phyloP scores from a whole-genome alignment of 306 rosid genomes.

The Calophaca sinica region DNA sequence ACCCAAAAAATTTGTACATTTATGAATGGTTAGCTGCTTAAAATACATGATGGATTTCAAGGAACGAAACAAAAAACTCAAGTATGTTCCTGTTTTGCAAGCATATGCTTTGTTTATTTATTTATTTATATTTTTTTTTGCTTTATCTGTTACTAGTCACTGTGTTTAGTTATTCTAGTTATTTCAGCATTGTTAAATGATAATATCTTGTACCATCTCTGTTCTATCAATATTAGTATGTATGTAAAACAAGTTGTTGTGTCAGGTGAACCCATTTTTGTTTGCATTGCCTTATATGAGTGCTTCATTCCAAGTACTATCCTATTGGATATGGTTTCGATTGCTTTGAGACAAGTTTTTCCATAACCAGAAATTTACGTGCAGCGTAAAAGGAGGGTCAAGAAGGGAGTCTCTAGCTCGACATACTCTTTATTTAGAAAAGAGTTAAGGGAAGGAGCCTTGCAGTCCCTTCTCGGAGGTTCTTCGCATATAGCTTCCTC shows the following conservation, averaged over 20 bases:
- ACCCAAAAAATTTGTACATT: not conserved
- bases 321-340: not conserved
- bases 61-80: not conserved
- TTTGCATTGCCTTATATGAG: conserved; percentile 23
- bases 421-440: conserved; percentile 74
- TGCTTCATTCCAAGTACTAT: not conserved
- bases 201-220: conserved; percentile 23
- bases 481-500: conserved; percentile 63
- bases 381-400: conserved; percentile 83
- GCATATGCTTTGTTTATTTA: conserved; percentile 26
- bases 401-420: conserved; percentile 66
- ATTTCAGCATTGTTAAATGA: conserved; percentile 25
- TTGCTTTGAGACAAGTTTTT: conserved; percentile 42
- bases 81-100: conserved; percentile 1
- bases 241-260: not conserved
- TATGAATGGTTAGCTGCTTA: conserved; percentile 4
- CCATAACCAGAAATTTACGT: conserved; percentile 78
- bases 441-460: conserved; percentile 83
- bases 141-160: not conserved
- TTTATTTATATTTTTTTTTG: too few relatives aligned
- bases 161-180: conserved; percentile 14
- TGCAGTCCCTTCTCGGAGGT: conserved; percentile 83
- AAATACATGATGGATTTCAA: not conserved
- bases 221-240: not conserved
- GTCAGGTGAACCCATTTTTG: not conserved